Evolutionary conservation across 2,329 filamentous ascomycete genomes (phyloP), one percentile per base, ranked within the genome.

Genomic region (Rhynchosporium secalis): DNA sequence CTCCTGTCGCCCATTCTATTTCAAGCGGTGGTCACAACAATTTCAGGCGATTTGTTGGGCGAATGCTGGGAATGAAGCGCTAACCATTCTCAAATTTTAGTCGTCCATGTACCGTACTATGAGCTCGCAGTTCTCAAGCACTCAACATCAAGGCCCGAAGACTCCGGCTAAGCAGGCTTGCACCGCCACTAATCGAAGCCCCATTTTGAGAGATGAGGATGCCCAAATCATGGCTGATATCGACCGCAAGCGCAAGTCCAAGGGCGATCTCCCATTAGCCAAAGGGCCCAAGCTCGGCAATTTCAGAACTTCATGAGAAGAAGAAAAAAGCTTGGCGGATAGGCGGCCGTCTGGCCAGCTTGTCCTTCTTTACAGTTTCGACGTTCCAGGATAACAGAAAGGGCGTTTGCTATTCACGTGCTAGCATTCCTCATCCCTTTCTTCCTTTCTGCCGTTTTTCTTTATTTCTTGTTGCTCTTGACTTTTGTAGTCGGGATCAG

Each of bases 41-140:
- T 29, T 56, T 56, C 40, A 33, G 13, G n/a, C 40, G 29, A 33
- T 8, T 46, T 10, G 1, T 56, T 4, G 33, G 6, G 13, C 26
- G 40, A 5, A 20, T 56, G 1, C 12, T 45, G 3, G 20, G 5
- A 10, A 45, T 40, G 9, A 10, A 33, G 29, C 12, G 54, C 54
- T 56, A 56, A 56, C 7, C 1, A 3, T 1, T 20, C 1, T 6
- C 29, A 28, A 29, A 33, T 6, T 45, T 7, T 56, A 56, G 54
- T 56, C 54, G 1, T 26, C 40, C 3, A 31, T 56, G 38, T 36
- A 33, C 6, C 40, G 12, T 4, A 40, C 54, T 2, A 56, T 56
- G 54, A 56, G 33, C 12, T n/a, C 26, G n/a, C 40, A 54, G 36
- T 54, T 54, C 36, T 54, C 51, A 26, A 40, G 40, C 12, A n/a